Base-by-base conservation (phyloP, 164 flowering plant genomes). In the Aristolochia californica region DNA sequence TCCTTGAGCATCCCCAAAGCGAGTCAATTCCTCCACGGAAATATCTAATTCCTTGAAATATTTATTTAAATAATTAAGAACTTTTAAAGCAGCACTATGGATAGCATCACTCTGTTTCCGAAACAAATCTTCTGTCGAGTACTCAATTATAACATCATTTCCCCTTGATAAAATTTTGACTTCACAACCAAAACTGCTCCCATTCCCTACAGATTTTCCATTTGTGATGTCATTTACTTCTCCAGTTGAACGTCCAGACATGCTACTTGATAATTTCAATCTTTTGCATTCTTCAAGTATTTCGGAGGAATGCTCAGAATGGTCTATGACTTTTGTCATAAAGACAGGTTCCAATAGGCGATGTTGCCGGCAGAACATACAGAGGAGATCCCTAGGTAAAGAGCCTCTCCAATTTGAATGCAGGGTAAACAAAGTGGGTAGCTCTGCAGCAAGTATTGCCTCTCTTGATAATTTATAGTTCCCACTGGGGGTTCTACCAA, bases 381-480 rank as follows among this genome's bases (percentile, higher is more conserved):
- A 76, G 23, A 94, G 87, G 30, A 94, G 79, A 23, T 94, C 96
- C 71, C 81, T 80, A 1, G 99, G 99, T 5, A 68, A 70, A 62
- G 40, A 34, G 40, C 40, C 40, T 34, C 40, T 34, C 40, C 40
- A 34, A 34, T 34, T 34, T 7, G 40, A 34, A 34, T 12, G 40
- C 10, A 12, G 7, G 40, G 40, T 34, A 12, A 2, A 34, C 40
- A 34, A 12, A 34, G 10, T 34, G 40, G 40, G 40, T 34, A 34
- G 40, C 40, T 90, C 84, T 13, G 95, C 90, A 48, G 73, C 68
- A 62, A 90, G 77, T 60, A 82, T 57, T 64, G 97, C 87, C 30
- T 83, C 87, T 69, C 99, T 78, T 16, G 97, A 85, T 64, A 90
- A 63, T 78, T 90, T 90, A 72, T 84, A 88, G 63, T 69, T 56